phyloP scores from a whole-genome alignment of 2,329 filamentous ascomycete species.

The Ceratocystis ficicola region DNA sequence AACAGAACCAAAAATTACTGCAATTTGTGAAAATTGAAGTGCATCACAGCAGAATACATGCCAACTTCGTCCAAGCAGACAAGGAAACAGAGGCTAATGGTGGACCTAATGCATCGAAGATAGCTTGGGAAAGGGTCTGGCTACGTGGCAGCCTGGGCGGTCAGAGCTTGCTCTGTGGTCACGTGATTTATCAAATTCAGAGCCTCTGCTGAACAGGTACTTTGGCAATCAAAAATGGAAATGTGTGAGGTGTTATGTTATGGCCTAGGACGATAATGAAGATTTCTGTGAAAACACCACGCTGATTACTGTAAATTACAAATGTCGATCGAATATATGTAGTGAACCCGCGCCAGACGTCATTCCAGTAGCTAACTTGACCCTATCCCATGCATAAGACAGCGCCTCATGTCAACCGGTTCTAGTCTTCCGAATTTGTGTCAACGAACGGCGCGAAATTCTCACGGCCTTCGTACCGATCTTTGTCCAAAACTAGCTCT shows the following conservation, averaged over 20 bases:
- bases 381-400: not conserved
- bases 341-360: no score
- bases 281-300: not conserved
- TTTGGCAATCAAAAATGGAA: no score
- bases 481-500: not conserved
- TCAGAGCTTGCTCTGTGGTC: not conserved
- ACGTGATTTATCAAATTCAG: not conserved
- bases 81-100: not conserved
- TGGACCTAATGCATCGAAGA: not conserved
- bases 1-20: not conserved
- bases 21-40: not conserved
- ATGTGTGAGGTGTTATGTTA: no score
- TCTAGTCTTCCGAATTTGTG: not conserved
- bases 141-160: conserved; percentile 10
- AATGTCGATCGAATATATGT: not conserved
- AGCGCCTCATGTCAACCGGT: not conserved
- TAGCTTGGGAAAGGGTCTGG: conserved; percentile 9
- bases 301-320: not conserved
- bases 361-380: no score
- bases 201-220: not conserved
- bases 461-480: conserved; percentile 6
- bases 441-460: conserved; percentile 17
- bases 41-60: conserved; percentile 4
- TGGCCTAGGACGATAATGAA: no score
- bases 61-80: not conserved